phyloP scores from a whole-genome alignment of 176 grass and related monocot genomes.

The Ampelocalamus luodianensis region DNA sequence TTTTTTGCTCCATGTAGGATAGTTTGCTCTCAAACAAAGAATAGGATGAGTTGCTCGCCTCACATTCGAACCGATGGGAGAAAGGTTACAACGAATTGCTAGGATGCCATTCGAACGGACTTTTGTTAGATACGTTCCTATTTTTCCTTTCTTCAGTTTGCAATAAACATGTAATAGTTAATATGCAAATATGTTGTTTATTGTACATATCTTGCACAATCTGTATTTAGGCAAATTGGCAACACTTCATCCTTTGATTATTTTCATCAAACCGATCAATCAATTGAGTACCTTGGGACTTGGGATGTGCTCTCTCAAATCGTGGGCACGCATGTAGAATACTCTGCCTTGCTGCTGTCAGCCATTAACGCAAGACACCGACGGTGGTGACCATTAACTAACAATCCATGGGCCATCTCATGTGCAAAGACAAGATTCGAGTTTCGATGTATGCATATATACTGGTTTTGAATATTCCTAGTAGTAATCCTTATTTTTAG shows the following conservation, averaged over 20 bases:
- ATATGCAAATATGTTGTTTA: slow-evolving; percentile 4
- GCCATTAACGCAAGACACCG: slow-evolving; percentile 44
- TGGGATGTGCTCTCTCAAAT: slow-evolving; percentile 45
- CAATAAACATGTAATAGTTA: slow-evolving; percentile 19
- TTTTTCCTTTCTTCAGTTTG: background rate
- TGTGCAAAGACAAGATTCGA: slow-evolving; percentile 42
- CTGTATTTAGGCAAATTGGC: background rate
- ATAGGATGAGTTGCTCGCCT: slow-evolving; percentile 17
- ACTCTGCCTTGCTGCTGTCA: slow-evolving; percentile 22
- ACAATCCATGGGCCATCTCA: slow-evolving; percentile 38
- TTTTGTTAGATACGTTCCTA: slow-evolving; percentile 28
- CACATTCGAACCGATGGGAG: slow-evolving; percentile 1
- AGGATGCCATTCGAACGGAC: slow-evolving; percentile 18
- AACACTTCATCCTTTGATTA: slow-evolving; percentile 6
- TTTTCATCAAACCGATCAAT: background rate
- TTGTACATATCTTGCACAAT: slow-evolving; percentile 17
- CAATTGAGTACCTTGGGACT: slow-evolving; percentile 32
- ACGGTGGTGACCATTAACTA: slow-evolving; percentile 36
- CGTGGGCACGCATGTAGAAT: background rate
- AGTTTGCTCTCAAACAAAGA: slow-evolving; percentile 30
- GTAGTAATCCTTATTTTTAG: background rate
- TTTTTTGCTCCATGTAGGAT: slow-evolving; percentile 34
- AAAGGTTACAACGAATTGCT: slow-evolving; percentile 11
- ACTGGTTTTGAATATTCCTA: slow-evolving; percentile 16
- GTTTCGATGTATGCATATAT: slow-evolving; percentile 16